These are phyloP conservation scores for Auriscalpium orientale DNA, from an alignment of 768 basidiomycete genomes.

Conservation along the genomic window DNA sequence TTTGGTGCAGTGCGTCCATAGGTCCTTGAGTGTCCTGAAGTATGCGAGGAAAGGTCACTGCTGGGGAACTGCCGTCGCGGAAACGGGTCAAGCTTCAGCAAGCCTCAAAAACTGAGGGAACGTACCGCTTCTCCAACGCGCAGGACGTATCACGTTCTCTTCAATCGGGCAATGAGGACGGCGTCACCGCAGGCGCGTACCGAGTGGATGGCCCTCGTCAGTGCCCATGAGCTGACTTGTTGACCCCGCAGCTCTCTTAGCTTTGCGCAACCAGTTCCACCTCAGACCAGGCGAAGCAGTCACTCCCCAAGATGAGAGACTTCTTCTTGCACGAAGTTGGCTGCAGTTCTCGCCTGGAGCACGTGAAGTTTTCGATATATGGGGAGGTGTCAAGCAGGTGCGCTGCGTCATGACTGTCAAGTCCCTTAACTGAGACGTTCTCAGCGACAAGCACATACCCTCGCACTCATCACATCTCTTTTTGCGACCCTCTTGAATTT, in stretches of 20 bases:
- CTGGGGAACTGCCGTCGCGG: slow-evolving; percentile 4
- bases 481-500: slow-evolving; percentile 56
- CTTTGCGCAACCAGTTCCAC: slow-evolving; percentile 58
- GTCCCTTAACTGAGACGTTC: neutral
- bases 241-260: slow-evolving; percentile 31
- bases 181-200: slow-evolving; percentile 13
- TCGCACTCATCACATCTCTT: slow-evolving; percentile 40
- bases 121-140: slow-evolving; percentile 1
- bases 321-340: slow-evolving; percentile 57
- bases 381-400: slow-evolving; percentile 50
- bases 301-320: slow-evolving; percentile 48
- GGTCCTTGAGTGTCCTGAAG: too few relatives aligned
- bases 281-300: slow-evolving; percentile 39
- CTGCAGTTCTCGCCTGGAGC: slow-evolving; percentile 48
- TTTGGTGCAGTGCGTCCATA: too few relatives aligned
- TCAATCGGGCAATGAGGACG: slow-evolving; percentile 15
- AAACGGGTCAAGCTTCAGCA: slow-evolving; percentile 21
- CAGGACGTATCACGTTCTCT: slow-evolving; percentile 9
- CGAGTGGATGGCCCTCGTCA: neutral
- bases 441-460: slow-evolving; percentile 38
- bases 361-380: slow-evolving; percentile 53
- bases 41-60: neutral
- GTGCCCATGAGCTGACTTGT: neutral
- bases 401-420: slow-evolving; percentile 14
- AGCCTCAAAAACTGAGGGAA: neutral